These are phyloP conservation scores for Aphanoascus verrucosus DNA, from an alignment of 2,329 filamentous ascomycete genomes.

Conservation along the genomic window DNA sequence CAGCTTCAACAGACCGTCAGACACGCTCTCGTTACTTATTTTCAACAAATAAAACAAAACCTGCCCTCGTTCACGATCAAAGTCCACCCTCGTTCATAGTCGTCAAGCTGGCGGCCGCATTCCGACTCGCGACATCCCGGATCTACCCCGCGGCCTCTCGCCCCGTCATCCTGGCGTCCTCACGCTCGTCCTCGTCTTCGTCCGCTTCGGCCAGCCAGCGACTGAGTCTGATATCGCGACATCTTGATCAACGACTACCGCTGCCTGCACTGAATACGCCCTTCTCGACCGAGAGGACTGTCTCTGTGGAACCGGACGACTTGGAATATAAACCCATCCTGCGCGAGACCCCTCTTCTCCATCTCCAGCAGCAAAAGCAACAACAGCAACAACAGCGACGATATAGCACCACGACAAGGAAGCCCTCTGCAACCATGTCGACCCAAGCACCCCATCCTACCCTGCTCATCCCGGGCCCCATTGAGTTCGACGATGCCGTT, in stretches of 20 bases:
- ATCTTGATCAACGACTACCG: conserved; percentile 45
- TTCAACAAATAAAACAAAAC: background rate
- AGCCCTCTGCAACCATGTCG: conserved; percentile 42
- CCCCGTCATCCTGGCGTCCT: conserved; percentile 39
- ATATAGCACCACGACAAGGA: conserved; percentile 16
- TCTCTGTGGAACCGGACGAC: conserved; percentile 43
- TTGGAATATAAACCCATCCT: conserved; percentile 40
- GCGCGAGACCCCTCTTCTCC: conserved; percentile 20
- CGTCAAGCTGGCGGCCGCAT: conserved; percentile 13
- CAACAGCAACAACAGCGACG: conserved; percentile 10
- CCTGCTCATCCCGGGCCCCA: conserved; percentile 90
- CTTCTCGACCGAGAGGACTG: conserved; percentile 49
- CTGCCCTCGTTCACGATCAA: background rate
- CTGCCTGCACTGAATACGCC: conserved; percentile 52
- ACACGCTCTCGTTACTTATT: background rate
- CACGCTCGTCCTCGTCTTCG: conserved; percentile 34
- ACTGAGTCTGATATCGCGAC: conserved; percentile 50
- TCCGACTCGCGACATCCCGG: conserved; percentile 15
- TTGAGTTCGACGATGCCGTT: conserved; percentile 97
- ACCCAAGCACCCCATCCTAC: conserved; percentile 53
- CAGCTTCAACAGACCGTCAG: background rate
- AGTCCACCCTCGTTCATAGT: background rate
- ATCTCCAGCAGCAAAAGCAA: background rate
- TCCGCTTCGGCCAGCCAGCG: conserved; percentile 23
- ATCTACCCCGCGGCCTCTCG: conserved; percentile 24